Conservation (phyloP, 2,329 filamentous ascomycete genomes). For the Cephalotrichum gorgonifer region DNA sequence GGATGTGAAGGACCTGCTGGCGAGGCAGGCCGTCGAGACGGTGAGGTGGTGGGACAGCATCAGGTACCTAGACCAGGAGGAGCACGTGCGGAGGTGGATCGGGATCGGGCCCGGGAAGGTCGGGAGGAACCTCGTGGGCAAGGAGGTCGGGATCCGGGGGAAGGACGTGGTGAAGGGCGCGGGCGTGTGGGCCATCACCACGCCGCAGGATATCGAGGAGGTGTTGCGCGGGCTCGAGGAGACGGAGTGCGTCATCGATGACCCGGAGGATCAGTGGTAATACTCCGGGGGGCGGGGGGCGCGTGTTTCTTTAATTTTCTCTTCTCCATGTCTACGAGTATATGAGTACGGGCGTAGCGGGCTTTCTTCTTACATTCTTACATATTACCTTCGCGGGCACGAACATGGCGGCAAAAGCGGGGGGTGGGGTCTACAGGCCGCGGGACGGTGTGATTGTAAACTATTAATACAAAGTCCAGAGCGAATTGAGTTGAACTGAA, state of each 20-base stretch:
- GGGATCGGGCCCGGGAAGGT: slow-evolving; percentile 93
- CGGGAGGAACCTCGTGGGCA: slow-evolving; percentile 83
- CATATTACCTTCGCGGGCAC: too few relatives aligned
- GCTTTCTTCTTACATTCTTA: too few relatives aligned
- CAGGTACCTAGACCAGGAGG: slow-evolving; percentile 74
- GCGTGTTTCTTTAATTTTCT: neutral
- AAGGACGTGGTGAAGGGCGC: slow-evolving; percentile 74
- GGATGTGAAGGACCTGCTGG: slow-evolving; percentile 68
- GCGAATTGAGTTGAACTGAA: too few relatives aligned
- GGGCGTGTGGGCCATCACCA: slow-evolving; percentile 84
- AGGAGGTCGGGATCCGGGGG: slow-evolving; percentile 81
- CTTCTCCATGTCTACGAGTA: too few relatives aligned
- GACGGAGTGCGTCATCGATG: slow-evolving; percentile 43
- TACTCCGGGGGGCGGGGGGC: neutral
- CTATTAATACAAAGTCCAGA: too few relatives aligned
- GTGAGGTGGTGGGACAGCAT: slow-evolving; percentile 94
- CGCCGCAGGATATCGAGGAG: slow-evolving; percentile 66
- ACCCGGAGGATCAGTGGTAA: slow-evolving; percentile 23
- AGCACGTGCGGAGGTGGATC: slow-evolving; percentile 74
- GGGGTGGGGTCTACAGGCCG: too few relatives aligned
- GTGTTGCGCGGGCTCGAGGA: slow-evolving; percentile 55
- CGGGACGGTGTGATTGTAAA: too few relatives aligned
- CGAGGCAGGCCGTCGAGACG: slow-evolving; percentile 79
- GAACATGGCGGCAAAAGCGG: too few relatives aligned
- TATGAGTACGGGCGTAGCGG: too few relatives aligned